A percentile compares a stretch with the other conserved stretches of the same genome.
These are phyloP conservation scores for Penicillium decumbens DNA, from an alignment of 2,329 filamentous ascomycete genomes.

Conservation along the genomic window DNA sequence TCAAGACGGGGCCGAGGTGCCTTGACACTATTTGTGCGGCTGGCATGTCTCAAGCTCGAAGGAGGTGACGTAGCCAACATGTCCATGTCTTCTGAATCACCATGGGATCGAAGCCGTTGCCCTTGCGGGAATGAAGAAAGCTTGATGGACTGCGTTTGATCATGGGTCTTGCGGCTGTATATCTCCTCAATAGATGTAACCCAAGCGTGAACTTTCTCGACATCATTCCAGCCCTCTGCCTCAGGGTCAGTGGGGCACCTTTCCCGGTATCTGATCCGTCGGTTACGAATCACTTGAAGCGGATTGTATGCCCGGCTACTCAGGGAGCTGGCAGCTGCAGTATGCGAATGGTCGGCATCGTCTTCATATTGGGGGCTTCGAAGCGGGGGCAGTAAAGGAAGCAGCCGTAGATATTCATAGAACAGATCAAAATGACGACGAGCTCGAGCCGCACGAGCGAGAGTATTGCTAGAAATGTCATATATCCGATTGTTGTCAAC, in stretches of 20 bases:
- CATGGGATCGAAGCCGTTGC: constrained; percentile 10
- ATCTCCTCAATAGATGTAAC: constrained; percentile 62
- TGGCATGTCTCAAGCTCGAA: constrained; percentile 40
- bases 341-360: constrained; percentile 13
- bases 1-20: constrained; percentile 70
- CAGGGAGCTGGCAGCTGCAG: constrained; percentile 34
- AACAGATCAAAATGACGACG: constrained; percentile 81
- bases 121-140: constrained; percentile 42
- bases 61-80: constrained; percentile 32
- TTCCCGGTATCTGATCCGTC: constrained; percentile 76
- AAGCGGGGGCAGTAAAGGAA: constrained; percentile 74
- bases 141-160: constrained; percentile 43
- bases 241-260: constrained; percentile 69
- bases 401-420: constrained; percentile 72
- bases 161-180: constrained; percentile 41
- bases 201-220: constrained; percentile 68
- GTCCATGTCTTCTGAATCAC: constrained; percentile 25
- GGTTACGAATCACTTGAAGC: constrained; percentile 85
- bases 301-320: constrained; percentile 79
- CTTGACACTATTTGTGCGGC: constrained; percentile 50
- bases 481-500: constrained; percentile 37
- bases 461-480: constrained; percentile 69
- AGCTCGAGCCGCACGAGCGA: constrained; percentile 77
- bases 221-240: constrained; percentile 70
- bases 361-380: constrained; percentile 18